These are phyloP conservation scores for Scutellaria galericulata DNA, from an alignment of 257 asterid species.

Conservation along the genomic window DNA sequence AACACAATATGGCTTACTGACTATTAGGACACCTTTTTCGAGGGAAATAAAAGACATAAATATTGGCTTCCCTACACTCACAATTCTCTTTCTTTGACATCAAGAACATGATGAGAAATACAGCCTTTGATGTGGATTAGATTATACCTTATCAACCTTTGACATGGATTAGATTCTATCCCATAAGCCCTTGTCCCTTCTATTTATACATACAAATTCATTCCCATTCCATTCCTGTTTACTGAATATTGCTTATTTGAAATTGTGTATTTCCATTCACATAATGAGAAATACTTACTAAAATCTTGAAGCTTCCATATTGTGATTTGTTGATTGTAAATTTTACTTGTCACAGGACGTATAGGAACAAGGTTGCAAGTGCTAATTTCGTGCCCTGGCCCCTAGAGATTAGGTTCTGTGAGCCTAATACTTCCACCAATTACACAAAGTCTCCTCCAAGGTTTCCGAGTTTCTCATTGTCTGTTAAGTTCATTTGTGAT, in stretches of 20 bases:
- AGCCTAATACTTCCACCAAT: slow-evolving; percentile 67
- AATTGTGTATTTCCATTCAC: slow-evolving; percentile 21
- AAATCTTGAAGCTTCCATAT: slow-evolving; percentile 18
- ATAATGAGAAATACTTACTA: slow-evolving; percentile 26
- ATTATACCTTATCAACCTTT: slow-evolving; percentile 30
- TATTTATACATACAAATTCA: neutral
- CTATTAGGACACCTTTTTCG: neutral
- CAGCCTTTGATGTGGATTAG: slow-evolving; percentile 6
- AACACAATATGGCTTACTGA: slow-evolving; percentile 17
- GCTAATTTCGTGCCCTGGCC: slow-evolving; percentile 84
- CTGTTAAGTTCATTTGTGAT: slow-evolving; percentile 27
- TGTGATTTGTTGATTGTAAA: slow-evolving; percentile 10
- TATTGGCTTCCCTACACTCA: slow-evolving; percentile 10
- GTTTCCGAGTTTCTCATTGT: slow-evolving; percentile 47
- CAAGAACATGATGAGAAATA: slow-evolving; percentile 12
- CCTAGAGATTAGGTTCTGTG: slow-evolving; percentile 83
- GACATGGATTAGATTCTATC: slow-evolving; percentile 12
- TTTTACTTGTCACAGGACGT: slow-evolving; percentile 61
- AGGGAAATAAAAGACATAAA: neutral
- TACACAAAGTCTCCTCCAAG: slow-evolving; percentile 87
- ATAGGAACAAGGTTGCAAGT: slow-evolving; percentile 86
- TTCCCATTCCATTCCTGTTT: slow-evolving; percentile 22
- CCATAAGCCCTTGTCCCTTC: neutral
- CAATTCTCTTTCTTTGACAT: neutral
- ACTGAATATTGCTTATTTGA: slow-evolving; percentile 19